phyloP scores from a whole-genome alignment of 2,329 filamentous ascomycete species.

The Fusarium sp. region DNA sequence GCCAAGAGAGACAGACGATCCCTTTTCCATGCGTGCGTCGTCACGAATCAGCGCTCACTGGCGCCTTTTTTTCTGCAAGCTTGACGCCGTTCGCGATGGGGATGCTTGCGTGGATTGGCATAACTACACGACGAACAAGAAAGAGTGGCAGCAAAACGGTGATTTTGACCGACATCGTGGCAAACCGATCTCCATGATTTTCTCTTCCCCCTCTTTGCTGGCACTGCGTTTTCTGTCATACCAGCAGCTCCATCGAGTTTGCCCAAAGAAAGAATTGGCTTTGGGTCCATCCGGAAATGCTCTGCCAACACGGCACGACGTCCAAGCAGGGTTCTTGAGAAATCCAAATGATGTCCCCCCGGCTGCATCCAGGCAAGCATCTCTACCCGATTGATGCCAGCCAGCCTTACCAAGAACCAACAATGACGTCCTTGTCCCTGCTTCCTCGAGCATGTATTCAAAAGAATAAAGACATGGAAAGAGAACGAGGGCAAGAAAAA shows the following conservation, averaged over 20 bases:
- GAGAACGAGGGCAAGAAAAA: slow-evolving; percentile 5
- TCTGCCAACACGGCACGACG: neutral
- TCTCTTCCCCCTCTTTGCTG: neutral
- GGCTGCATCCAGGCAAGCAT: neutral
- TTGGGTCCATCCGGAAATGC: slow-evolving; percentile 11
- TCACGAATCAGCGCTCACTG: slow-evolving; percentile 17
- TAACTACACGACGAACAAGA: neutral
- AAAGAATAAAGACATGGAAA: neutral
- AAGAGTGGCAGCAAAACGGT: neutral
- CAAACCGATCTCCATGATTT: slow-evolving; percentile 9
- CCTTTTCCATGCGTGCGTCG: slow-evolving; percentile 9
- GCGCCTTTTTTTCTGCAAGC: neutral
- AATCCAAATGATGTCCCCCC: neutral
- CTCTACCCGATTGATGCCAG: neutral
- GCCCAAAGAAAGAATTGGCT: neutral
- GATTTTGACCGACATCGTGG: slow-evolving; percentile 6
- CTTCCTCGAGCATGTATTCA: neutral
- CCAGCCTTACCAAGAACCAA: slow-evolving; percentile 4
- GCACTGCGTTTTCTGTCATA: neutral
- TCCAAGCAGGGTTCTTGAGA: neutral
- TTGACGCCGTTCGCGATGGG: slow-evolving; percentile 5
- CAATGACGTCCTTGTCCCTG: slow-evolving; percentile 22
- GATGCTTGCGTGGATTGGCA: neutral
- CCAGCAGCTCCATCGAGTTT: neutral
- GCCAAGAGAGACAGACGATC: slow-evolving; percentile 11